Conservation (phyloP, 2,329 filamentous ascomycete genomes). For the Stemphylium lycopersici region DNA sequence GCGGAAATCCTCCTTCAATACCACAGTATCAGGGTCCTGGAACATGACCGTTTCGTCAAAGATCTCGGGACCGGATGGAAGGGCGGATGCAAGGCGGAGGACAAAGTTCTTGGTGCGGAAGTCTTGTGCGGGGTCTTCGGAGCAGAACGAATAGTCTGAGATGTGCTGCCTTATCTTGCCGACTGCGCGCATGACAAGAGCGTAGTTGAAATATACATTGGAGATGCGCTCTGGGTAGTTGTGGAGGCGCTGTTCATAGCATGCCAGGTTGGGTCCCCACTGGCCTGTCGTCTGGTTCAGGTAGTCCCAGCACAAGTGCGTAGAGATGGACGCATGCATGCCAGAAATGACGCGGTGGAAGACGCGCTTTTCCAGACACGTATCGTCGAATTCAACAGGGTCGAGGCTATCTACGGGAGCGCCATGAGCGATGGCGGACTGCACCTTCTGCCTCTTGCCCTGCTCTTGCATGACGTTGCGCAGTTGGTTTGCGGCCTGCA, state of each 20-base stretch:
- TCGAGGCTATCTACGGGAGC: constrained; percentile 66
- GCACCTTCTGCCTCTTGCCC: constrained; percentile 65
- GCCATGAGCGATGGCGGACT: constrained; percentile 59
- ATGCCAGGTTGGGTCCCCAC: constrained; percentile 89
- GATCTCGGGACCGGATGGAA: constrained; percentile 72
- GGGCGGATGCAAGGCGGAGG: constrained; percentile 72
- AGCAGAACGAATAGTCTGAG: constrained; percentile 87
- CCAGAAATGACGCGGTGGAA: constrained; percentile 95
- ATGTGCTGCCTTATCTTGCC: constrained; percentile 87
- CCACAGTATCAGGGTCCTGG: constrained; percentile 71
- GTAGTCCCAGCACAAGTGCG: constrained; percentile 95
- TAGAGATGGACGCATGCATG: constrained; percentile 97
- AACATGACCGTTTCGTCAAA: constrained; percentile 98
- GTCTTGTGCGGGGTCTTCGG: constrained; percentile 82
- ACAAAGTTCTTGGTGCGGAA: constrained; percentile 80
- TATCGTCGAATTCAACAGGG: constrained; percentile 79
- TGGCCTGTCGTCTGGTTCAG: constrained; percentile 92
- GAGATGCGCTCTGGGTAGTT: constrained; percentile 87
- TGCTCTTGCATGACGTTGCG: constrained; percentile 66
- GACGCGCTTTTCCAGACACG: constrained; percentile 97
- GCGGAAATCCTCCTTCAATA: constrained; percentile 94
- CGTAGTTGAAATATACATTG: constrained; percentile 99
- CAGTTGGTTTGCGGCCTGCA: constrained; percentile 65
- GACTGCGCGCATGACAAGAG: constrained; percentile 87
- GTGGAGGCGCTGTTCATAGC: constrained; percentile 87